Base-by-base conservation (phyloP, 176 grass and related monocot genomes). In the Aegilops umbellulata region DNA sequence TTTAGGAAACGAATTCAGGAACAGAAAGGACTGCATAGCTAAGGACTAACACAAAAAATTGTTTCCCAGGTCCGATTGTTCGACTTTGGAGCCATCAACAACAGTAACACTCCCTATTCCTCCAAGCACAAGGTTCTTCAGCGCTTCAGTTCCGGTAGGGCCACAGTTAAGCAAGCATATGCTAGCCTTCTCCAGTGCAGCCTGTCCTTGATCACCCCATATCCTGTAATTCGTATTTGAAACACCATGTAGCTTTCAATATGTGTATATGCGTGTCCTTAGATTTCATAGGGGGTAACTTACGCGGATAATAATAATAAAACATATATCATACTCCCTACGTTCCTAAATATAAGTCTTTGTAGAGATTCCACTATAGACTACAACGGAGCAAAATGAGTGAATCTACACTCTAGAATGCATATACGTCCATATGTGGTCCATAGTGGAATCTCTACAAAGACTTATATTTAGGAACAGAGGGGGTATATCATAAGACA, bases 91-190 rank as follows among this genome's bases (percentile, higher is more conserved):
- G 26, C 90, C 96, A 86, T 98, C 96, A 71, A 98, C 90, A 17
- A 98, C 86, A 67, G 92, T 97, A n/a, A 97, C 78, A 85, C 92
- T 92, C 67, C 95, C 95, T 83, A 92, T 92, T 62, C 95, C 95
- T 85, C 92, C 92, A 68, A 97, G 92, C 71, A 94, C 95, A 25
- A 97, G 92, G 83, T 97, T 97, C 83, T 97, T 97, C 78, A 97
- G 74, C 10, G 92, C 88, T 88, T 97, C 95, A 58, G 92, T 92
- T 77, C 95, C 95, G 3, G 95, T 97, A 84, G 95, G 92, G 61
- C 95, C 92, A 81, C 95, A 92, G 41, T 92, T 91, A 65, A 97
- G 92, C 90, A 98, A 89, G 87, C 96, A 95, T 92, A 98, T 91
- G 75, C 90, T 95, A 41, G 90, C 90, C 23, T 95, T 92, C 84